Conservation (phyloP, 805 yeast genomes). For the Spencermartinsiella europaea region DNA sequence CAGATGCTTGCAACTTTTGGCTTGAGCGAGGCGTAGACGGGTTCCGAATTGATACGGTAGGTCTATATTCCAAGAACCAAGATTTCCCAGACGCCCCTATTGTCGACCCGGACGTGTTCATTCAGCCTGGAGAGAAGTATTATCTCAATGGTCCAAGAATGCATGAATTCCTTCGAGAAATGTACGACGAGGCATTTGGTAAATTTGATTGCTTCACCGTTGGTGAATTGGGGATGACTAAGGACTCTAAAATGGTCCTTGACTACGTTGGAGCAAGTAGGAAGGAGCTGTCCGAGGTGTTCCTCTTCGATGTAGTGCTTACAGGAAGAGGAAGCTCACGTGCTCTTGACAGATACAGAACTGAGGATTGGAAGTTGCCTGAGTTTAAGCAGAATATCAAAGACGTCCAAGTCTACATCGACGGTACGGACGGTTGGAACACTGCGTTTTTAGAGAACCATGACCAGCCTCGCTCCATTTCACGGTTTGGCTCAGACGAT, state of each 20-base stretch:
- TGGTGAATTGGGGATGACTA: conserved; percentile 40
- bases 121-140: conserved; percentile 36
- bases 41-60: conserved; percentile 54
- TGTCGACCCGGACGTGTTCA: conserved; percentile 36
- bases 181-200: conserved; percentile 39
- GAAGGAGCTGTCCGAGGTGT: conserved; percentile 37
- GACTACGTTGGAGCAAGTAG: conserved; percentile 12
- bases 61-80: conserved; percentile 46
- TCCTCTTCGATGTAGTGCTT: conserved; percentile 28
- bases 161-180: conserved; percentile 53
- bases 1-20: conserved; percentile 49
- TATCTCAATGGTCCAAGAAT: conserved; percentile 48
- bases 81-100: conserved; percentile 47
- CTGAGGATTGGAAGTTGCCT: background rate
- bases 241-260: conserved; percentile 39
- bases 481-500: conserved; percentile 46
- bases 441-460: conserved; percentile 53
- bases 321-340: background rate
- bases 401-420: background rate
- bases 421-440: conserved; percentile 40
- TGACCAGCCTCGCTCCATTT: conserved; percentile 50
- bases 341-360: background rate
- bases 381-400: background rate
- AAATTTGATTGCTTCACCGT: conserved; percentile 52
- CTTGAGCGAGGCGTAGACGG: conserved; percentile 53